Base-by-base conservation (phyloP, 305 asterid genomes). In the Coffea humblotiana region DNA sequence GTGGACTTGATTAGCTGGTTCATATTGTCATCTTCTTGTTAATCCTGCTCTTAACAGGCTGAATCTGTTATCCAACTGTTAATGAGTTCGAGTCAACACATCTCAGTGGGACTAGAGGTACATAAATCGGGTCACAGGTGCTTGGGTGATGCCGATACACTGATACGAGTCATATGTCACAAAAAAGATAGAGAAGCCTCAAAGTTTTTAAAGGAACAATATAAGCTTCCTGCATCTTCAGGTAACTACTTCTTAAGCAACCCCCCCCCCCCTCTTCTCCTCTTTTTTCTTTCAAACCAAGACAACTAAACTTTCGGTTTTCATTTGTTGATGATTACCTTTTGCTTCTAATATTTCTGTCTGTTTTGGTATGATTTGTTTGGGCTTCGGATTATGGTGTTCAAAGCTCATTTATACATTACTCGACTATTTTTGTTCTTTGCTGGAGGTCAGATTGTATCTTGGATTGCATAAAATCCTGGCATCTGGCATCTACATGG, bases 151-250 rank as follows among this genome's bases (percentile, higher is more conserved):
- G 93, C 98, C 65, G 95, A 93, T 81, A 92, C 97, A 70, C 88
- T 95, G 81, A 84, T 95, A 81, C 93, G 99, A 66, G 90, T 95
- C 48, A 77, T 95, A 83, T 95, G 99, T 86, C 99, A 95, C 90
- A 91, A 92, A 90, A 91, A 92, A 86, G 98, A 95, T 79, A 88
- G 84, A 81, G 93, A 89, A 82, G 97, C 99, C 75, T 95, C 98
- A 3, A 93, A 85, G 84, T 95, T 95, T 88, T 81, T 95, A 75
- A 95, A 93, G 85, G 87, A 65, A 82, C 93, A 92, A 71, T 95
- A 95, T 78, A 90, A 87, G 65, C 91, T 95, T 84, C 99, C 97
- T 74, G 86, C 96, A 81, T 93, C 99, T 60, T 95, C 98, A 69
- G 97, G 99, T 95, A 83, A 77, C 32, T 21, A 45, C 13, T n/a